Percentiles rank a stretch among this genome's conserved stretches.
phyloP scores from a whole-genome alignment of 257 asterid genomes.

The Salvia splendens region DNA sequence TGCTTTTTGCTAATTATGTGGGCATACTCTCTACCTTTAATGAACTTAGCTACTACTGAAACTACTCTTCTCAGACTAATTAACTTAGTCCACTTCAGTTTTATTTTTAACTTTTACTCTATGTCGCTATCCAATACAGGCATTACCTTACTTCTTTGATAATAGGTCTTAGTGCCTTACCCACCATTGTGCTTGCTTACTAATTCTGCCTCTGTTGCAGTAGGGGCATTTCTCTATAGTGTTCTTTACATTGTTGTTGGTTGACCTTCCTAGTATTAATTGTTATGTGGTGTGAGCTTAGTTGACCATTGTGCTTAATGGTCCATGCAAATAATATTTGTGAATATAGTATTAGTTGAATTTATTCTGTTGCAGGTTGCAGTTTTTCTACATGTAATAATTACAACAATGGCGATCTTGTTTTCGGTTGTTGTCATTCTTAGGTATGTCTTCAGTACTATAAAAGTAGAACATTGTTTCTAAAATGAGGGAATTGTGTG shows the following conservation, averaged over 20 bases:
- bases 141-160: constrained; percentile 2
- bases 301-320: constrained; percentile 23
- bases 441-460: constrained; percentile 56
- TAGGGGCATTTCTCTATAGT: constrained; percentile 7
- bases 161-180: constrained; percentile 11
- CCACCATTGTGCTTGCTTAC: constrained; percentile 11
- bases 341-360: constrained; percentile 9
- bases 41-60: constrained; percentile 25
- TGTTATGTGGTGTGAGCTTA: constrained; percentile 7
- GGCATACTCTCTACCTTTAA: background rate
- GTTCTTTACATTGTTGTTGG: constrained; percentile 15
- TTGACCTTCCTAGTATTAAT: constrained; percentile 7
- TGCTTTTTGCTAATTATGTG: constrained; percentile 13
- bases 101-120: background rate
- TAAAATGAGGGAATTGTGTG: background rate
- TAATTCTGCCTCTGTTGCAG: background rate
- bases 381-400: constrained; percentile 62
- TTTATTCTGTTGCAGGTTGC: constrained; percentile 60
- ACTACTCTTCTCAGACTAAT: background rate
- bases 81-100: no score
- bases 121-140: constrained; percentile 6
- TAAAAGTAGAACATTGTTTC: background rate
- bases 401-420: constrained; percentile 63
- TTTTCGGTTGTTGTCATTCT: constrained; percentile 89
- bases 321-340: constrained; percentile 3